Evolutionary conservation across 2,329 filamentous ascomycete genomes (phyloP).

Genomic region (Cyanodermella asteris): DNA sequence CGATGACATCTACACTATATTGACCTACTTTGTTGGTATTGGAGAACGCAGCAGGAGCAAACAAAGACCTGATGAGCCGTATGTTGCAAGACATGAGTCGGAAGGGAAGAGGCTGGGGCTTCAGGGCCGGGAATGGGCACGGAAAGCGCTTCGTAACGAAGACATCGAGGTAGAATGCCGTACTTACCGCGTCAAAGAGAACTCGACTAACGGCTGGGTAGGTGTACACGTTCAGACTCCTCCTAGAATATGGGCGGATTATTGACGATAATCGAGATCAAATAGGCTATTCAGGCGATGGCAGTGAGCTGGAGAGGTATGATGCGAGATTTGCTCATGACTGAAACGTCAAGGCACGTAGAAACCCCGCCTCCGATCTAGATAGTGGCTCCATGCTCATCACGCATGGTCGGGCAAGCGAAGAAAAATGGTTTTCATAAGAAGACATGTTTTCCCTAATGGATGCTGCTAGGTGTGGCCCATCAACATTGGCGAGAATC

Average conservation of each 20-base stretch:
- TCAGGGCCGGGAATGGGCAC: slow-evolving; percentile 17
- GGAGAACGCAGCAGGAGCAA: slow-evolving; percentile 4
- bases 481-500: no score
- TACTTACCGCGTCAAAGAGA: slow-evolving; percentile 8
- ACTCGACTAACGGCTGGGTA: slow-evolving; percentile 1
- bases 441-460: no score
- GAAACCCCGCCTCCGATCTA: no score
- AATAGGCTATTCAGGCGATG: slow-evolving; percentile 31
- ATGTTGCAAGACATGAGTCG: slow-evolving; percentile 13
- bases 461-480: no score
- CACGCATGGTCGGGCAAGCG: no score
- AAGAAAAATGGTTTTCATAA: no score
- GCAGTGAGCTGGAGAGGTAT: slow-evolving; percentile 8
- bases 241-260: slow-evolving; percentile 38
- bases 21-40: slow-evolving; percentile 28
- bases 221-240: slow-evolving; percentile 16
- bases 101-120: slow-evolving; percentile 15
- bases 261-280: slow-evolving; percentile 38
- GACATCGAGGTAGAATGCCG: slow-evolving; percentile 44
- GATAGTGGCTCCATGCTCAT: no score
- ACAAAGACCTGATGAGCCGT: slow-evolving; percentile 8
- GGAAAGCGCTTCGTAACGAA: slow-evolving; percentile 16
- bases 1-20: slow-evolving; percentile 25
- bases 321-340: no score
- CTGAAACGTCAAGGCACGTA: no score